phyloP scores from a whole-genome alignment of 345 rosid species.

The Moringa oleifera region DNA sequence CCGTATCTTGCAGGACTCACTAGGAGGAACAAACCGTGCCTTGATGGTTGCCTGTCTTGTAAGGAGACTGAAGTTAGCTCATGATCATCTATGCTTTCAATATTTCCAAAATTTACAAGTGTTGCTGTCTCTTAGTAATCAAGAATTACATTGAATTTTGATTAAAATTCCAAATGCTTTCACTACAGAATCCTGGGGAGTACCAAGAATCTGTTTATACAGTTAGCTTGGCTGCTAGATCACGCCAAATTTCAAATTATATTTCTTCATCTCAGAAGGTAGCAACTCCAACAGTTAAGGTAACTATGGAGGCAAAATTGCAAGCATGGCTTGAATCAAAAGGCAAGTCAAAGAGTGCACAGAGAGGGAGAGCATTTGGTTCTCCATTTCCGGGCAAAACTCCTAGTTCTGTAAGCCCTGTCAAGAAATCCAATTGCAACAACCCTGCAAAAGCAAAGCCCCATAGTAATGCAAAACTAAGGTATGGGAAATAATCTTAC shows the following conservation, averaged over 20 bases:
- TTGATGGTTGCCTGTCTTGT: conserved; percentile 95
- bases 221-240: conserved; percentile 86
- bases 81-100: neutral
- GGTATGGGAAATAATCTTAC: conserved; percentile 24
- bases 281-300: conserved; percentile 53
- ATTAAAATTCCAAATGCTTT: neutral
- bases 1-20: conserved; percentile 85
- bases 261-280: conserved; percentile 44
- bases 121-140: no score
- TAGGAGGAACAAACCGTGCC: conserved; percentile 83
- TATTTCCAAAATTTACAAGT: no score
- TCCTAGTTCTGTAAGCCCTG: conserved; percentile 29
- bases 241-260: conserved; percentile 64
- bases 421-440: conserved; percentile 34
- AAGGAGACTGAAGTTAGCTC: conserved; percentile 7
- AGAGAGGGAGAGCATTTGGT: conserved; percentile 32
- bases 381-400: conserved; percentile 40
- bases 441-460: conserved; percentile 40
- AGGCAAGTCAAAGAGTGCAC: conserved; percentile 69
- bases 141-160: neutral
- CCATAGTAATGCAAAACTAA: conserved; percentile 29
- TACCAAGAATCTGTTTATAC: conserved; percentile 90
- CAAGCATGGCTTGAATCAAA: conserved; percentile 84
- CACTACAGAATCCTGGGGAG: conserved; percentile 78
- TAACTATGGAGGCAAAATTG: conserved; percentile 84